Base-by-base conservation (phyloP, 2,329 filamentous ascomycete species). In the Apiospora pterosperma region DNA sequence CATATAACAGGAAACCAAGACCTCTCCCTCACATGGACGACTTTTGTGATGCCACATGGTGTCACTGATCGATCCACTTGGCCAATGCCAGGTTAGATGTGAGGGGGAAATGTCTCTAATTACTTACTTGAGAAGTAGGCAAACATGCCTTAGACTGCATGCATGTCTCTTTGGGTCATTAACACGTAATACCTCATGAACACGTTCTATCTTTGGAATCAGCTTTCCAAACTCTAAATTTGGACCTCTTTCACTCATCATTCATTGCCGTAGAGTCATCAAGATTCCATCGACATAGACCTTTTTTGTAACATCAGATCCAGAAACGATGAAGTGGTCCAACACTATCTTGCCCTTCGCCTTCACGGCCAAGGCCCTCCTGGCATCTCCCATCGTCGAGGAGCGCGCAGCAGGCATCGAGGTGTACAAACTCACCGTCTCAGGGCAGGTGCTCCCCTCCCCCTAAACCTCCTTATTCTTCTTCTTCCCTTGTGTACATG, bases 321-420 rank as follows among this genome's bases (percentile, higher is more conserved):
- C 25, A 34, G 28, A 55, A 34, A 55, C 48, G 34, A 28, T 6
- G 31, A 71, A 39, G 67, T 62, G 2, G 64, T 65, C 39, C 67
- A 69, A 62, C 69, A 71, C 44, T 16, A 58, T 36, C 55, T 14
- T 39, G 11, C 42, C n/a, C 31, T 42, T 55, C 59, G 62, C 16
- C 63, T 55, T 55, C 48, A 34, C 28, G 48, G 48, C 48, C 28
- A 55, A 34, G 28, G 19, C 48, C 10, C 16, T 55, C 16, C 16
- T 60, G 14, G 28, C 28, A 11, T 25, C 34, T 11, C 21, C 59
- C 3, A 39, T 60, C 10, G 25, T 39, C 4, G n/a, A 38, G 12
- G 14, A 38, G 23, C 59, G 59, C 59, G 36, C 59, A 25, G 5
- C 5, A n/a, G 59, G 38, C 10, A 60, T 60, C 7, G 36, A 60